These are phyloP conservation scores for Microdochium trichocladiopsis DNA, from an alignment of 2,329 filamentous ascomycete genomes.

Conservation along the genomic window DNA sequence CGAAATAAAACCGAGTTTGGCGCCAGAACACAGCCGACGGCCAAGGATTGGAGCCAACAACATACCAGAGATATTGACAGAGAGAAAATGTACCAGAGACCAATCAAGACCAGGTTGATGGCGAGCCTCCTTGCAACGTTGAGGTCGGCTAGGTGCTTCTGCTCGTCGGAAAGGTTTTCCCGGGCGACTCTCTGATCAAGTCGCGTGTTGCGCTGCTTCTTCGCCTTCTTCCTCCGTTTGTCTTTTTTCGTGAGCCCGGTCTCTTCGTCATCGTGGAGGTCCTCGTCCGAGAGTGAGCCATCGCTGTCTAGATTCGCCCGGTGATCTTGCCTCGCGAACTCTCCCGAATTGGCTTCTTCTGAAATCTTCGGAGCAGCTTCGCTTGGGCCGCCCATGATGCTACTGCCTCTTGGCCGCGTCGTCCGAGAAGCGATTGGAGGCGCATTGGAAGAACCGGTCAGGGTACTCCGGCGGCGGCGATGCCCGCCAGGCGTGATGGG, in stretches of 20 bases:
- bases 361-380: conserved; percentile 37
- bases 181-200: conserved; percentile 64
- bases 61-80: conserved; percentile 85
- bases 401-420: conserved; percentile 15
- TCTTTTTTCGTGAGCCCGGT: conserved; percentile 74
- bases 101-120: conserved; percentile 75
- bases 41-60: conserved; percentile 7
- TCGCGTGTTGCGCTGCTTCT: conserved; percentile 59
- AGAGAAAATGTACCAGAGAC: conserved; percentile 85
- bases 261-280: conserved; percentile 80
- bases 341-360: conserved; percentile 27
- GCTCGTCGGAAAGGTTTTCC: conserved; percentile 58
- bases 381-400: conserved; percentile 17
- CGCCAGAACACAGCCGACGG: background rate
- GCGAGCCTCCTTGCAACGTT: conserved; percentile 61
- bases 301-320: conserved; percentile 5
- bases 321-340: background rate
- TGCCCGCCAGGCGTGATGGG: conserved; percentile 40
- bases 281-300: conserved; percentile 59
- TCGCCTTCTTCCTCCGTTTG: conserved; percentile 58
- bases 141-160: conserved; percentile 70
- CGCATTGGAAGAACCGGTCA: conserved; percentile 31
- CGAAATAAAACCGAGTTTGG: background rate
- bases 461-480: conserved; percentile 47
- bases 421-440: conserved; percentile 11